Conservation (phyloP, 768 basidiomycete genomes). For the Kwoniella heveanensis region DNA sequence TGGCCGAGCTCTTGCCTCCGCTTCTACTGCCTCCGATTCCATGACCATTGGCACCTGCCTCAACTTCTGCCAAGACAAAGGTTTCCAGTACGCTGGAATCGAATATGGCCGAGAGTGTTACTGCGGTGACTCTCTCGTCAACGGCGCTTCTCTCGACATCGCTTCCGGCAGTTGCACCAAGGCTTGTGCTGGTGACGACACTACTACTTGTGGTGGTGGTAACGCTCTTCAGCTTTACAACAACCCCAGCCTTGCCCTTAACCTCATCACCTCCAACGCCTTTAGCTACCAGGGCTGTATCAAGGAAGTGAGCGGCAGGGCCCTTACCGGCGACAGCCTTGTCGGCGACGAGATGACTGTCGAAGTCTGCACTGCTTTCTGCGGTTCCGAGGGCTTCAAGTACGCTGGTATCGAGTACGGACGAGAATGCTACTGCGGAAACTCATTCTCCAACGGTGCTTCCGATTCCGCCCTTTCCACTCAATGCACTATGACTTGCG, state of each 20-base stretch:
- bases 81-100: conserved; percentile 26
- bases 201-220: conserved; percentile 23
- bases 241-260: conserved; percentile 25
- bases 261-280: conserved; percentile 15
- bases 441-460: conserved; percentile 36
- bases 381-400: conserved; percentile 25
- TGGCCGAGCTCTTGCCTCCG: conserved; percentile 21
- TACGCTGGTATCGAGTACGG: conserved; percentile 41
- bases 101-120: conserved; percentile 35
- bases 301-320: conserved; percentile 35
- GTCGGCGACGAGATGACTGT: conserved; percentile 28
- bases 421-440: conserved; percentile 42
- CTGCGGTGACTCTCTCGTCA: conserved; percentile 31
- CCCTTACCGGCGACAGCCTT: conserved; percentile 31
- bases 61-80: conserved; percentile 18
- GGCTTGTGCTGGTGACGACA: conserved; percentile 25
- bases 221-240: conserved; percentile 25
- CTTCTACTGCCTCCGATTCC: conserved; percentile 7
- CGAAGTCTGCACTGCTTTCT: conserved; percentile 33
- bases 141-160: conserved; percentile 30
- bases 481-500: conserved; percentile 37
- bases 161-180: conserved; percentile 20
- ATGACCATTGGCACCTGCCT: conserved; percentile 28
- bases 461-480: conserved; percentile 13
- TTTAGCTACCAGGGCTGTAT: conserved; percentile 32